Evolutionary conservation across 2,329 filamentous ascomycete genomes (phyloP), one percentile per base, ranked within the genome.

Genomic region (Keithomyces neogunnii): DNA sequence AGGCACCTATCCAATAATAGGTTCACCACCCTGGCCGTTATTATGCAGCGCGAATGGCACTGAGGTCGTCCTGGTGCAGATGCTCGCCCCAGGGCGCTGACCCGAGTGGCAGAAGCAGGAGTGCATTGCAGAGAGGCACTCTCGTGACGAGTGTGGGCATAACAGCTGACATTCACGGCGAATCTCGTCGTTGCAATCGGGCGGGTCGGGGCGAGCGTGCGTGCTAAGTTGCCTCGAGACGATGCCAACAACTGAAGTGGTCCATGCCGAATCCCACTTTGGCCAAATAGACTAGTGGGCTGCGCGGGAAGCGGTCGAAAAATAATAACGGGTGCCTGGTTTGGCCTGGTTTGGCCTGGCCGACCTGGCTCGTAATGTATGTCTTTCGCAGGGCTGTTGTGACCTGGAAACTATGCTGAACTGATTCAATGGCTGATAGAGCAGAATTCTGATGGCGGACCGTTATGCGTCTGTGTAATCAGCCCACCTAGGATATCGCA

Each of bases 141-240:
- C 47, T 44, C 47, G 40, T 49, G 48, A 49, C 48, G 40, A 49
- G n/a, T 39, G 39, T 38, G 40, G 48, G 48, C 49, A 47, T 47
- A 36, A 44, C 49, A 47, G 49, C 29, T 51, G 36, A 47, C 43
- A 38, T 39, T 29, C 13, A 43, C n/a, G 31, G 31, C 45, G 49
- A 47, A 47, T 47, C 49, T 47, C 29, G 36, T 50, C 8, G 32
- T 42, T 10, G 49, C 30, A 5, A 29, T 30, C 19, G 49, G 43
- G 35, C 49, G 36, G 36, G 45, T 29, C 45, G 45, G 44, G 26
- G 47, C 29, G 43, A 32, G 32, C 13, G 39, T 36, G 42, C 44
- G 49, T 45, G 30, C 29, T 44, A 51, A 31, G 44, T 49, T 11
- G 29, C 31, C 19, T 49, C 40, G 29, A 19, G 40, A 44, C 40